Evolutionary conservation across 1,284 basidiomycete genomes (phyloP).

Genomic region (Microbotryum saponariae): DNA sequence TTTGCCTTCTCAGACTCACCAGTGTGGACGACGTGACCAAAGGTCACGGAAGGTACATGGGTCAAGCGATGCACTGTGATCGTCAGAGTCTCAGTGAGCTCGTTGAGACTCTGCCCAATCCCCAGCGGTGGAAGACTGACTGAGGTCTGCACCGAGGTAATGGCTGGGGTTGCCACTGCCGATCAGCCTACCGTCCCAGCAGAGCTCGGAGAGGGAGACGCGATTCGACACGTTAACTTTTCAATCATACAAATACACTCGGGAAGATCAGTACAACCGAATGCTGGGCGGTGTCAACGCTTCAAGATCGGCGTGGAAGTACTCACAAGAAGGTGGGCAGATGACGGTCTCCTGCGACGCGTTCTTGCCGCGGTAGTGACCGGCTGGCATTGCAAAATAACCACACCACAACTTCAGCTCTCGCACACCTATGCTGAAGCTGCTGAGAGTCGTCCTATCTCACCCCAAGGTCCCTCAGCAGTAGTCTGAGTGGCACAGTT

Average conservation of each 20-base stretch:
- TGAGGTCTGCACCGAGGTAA: conserved; percentile 19
- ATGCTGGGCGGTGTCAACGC: no score
- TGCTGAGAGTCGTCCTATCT: no score
- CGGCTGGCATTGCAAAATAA: background rate
- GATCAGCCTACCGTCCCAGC: conserved; percentile 23
- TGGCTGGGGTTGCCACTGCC: conserved; percentile 1
- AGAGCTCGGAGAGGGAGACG: conserved; percentile 10
- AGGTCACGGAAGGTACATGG: conserved; percentile 16
- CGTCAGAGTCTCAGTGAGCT: background rate
- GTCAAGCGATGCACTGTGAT: conserved; percentile 15
- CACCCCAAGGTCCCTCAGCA: conserved; percentile 14
- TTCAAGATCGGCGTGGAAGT: no score
- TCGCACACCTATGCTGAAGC: background rate
- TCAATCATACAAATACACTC: background rate
- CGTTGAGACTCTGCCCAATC: no score
- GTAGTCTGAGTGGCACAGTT: conserved; percentile 14
- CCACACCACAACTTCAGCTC: background rate
- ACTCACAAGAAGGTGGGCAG: conserved; percentile 19
- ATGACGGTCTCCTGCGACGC: conserved; percentile 22
- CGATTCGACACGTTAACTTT: conserved; percentile 6
- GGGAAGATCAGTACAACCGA: no score
- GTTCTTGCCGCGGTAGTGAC: conserved; percentile 21
- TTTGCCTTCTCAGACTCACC: background rate
- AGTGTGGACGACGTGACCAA: conserved; percentile 10
- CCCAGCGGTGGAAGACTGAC: background rate